phyloP scores from a whole-genome alignment of 768 basidiomycete genomes.

The Leccinum longicurvipes region DNA sequence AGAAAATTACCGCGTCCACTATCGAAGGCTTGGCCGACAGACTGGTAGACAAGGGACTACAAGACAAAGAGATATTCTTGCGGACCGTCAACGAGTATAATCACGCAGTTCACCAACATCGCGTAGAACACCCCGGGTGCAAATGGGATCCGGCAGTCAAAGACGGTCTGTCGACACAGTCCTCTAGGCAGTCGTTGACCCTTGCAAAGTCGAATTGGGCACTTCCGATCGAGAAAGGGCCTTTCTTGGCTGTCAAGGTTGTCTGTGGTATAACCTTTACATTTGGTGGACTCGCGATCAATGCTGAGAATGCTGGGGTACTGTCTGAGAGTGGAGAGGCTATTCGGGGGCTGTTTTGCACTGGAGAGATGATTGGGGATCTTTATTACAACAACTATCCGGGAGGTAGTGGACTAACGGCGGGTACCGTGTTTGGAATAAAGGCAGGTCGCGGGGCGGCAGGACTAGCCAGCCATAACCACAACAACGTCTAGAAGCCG shows the following conservation, averaged over 20 bases:
- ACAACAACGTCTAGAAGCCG: background rate
- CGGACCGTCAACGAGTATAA: slow-evolving; percentile 51
- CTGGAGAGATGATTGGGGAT: slow-evolving; percentile 68
- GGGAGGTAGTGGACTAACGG: slow-evolving; percentile 63
- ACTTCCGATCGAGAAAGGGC: slow-evolving; percentile 46
- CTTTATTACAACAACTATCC: slow-evolving; percentile 67
- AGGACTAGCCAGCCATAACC: slow-evolving; percentile 6
- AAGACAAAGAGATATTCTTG: slow-evolving; percentile 40
- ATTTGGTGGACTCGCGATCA: slow-evolving; percentile 64
- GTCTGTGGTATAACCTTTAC: slow-evolving; percentile 72
- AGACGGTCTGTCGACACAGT: slow-evolving; percentile 56
- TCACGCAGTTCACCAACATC: slow-evolving; percentile 39
- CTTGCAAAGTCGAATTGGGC: slow-evolving; percentile 72
- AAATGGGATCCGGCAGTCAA: slow-evolving; percentile 65
- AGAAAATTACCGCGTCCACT: slow-evolving; percentile 46
- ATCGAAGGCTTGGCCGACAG: slow-evolving; percentile 49
- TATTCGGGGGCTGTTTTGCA: slow-evolving; percentile 58
- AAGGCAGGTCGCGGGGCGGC: slow-evolving; percentile 52
- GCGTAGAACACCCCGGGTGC: slow-evolving; percentile 30
- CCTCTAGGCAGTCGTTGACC: slow-evolving; percentile 31
- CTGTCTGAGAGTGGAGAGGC: slow-evolving; percentile 37
- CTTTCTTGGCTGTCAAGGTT: slow-evolving; percentile 65
- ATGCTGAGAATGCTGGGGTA: slow-evolving; percentile 52
- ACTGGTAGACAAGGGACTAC: slow-evolving; percentile 45
- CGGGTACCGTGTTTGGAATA: slow-evolving; percentile 63